Base-by-base conservation (phyloP, 495 filamentous ascomycete genomes). In the Aspergillus hancockii region DNA sequence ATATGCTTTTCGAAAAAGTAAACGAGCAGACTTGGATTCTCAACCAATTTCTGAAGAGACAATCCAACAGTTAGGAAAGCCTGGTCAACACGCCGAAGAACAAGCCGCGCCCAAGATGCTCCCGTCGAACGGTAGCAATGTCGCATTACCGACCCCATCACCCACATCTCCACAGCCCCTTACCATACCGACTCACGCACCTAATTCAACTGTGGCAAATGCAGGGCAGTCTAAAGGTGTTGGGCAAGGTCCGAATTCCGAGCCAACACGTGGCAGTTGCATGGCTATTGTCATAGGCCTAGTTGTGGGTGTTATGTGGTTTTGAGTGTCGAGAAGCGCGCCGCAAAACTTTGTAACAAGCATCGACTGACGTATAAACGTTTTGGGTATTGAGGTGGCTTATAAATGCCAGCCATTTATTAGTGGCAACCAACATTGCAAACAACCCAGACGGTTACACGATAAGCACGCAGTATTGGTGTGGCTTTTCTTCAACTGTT, bases 271-370 rank as follows among this genome's bases (percentile, higher is more conserved):
- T 22, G 73, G 74, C 10, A 78, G 74, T 51, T 75, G 72, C 22
- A 78, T 78, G 75, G 75, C 75, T 31, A 69, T 78, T 47, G 71
- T 78, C 23, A 73, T 78, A 25, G 74, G 71, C 22, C 54, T 78
- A 25, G 70, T 77, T 16, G 74, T 52, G 3, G 75, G 75, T 34
- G 72, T 76, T n/a, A 70, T 76, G 63, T 78, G 74, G 74, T 76
- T 78, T 52, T 78, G 32, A 66, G 19, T 36, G n/a, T 9, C 19
- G 19, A 47, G 6, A 43, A 1, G 40, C 40, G 40, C 18, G 16
- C 40, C 16, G 2, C 36, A n/a, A 10, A n/a, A 10, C 36, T 40
- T 3, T 10, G 12, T 43, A 7, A 43, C 40, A 18, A 21, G 2
- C 2, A n/a, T 40, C 36, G 36, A 8, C 40, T 8, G 19, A 18